Base-by-base conservation (phyloP, 139 green algal genomes). In the Chlamydomonas sp. region DNA sequence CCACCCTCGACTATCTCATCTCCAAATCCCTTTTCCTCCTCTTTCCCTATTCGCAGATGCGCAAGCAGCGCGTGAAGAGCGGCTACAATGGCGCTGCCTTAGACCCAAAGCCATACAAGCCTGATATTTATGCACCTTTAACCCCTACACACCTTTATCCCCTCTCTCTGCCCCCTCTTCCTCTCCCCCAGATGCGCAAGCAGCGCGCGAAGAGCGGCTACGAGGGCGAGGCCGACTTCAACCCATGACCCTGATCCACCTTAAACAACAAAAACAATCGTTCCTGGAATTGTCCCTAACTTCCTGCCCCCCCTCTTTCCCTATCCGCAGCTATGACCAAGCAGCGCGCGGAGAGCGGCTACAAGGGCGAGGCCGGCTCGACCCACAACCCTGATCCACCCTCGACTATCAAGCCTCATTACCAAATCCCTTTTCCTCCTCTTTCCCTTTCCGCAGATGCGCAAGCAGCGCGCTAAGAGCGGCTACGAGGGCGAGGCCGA, bases 401-500 rank as follows among this genome's bases (percentile, higher is more conserved):
- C n/a, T n/a, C n/a, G n/a, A n/a, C n/a, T n/a, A n/a, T n/a, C 16
- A 26, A n/a, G n/a, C n/a, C n/a, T n/a, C n/a, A 26, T 54, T 20
- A 13, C 13, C 13, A 26, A 20, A 13, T 26, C 20, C 43, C 16
- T 13, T 54, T 26, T 26, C 43, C 20, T 54, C 43, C 20, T 54
- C 20, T 54, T 54, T 54, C 13, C 20, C 16, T 26, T 20, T 54
- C 20, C 62, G 58, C 57, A 78, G 67, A 61, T 87, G 73, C 74
- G 78, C 29, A 87, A 87, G 66, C 74, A 83, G 70, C 69, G 83
- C 1, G 79, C 81, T 37, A 87, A 54, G 43, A 20, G 16, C n/a
- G 83, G 79, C 60, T 85, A 81, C 58, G 78, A 72, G 2, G 89
- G 89, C 0, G 88, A 95, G 76, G 76, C 94, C 62, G 84, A 96